These are phyloP conservation scores for Seminavis robusta DNA, from an alignment of 108 stramenopile species.

Conservation along the genomic window DNA sequence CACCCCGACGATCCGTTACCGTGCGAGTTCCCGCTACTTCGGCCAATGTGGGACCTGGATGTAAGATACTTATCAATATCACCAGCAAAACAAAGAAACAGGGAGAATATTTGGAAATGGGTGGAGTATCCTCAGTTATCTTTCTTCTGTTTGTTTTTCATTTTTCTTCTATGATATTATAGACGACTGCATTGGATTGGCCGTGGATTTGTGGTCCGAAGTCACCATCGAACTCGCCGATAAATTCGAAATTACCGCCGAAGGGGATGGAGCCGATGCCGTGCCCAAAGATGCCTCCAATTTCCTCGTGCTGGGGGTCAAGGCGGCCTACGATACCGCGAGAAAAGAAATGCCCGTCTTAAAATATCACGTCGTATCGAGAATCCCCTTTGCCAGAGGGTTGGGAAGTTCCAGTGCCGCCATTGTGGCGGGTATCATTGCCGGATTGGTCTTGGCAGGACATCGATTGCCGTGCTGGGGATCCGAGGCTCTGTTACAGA, in stretches of 20 bases:
- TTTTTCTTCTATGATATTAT: conserved; percentile 2
- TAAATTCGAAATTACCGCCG: conserved; percentile 88
- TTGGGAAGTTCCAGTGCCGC: conserved; percentile 95
- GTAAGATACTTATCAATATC: conserved; percentile 23
- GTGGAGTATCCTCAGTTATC: not conserved
- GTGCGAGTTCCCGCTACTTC: conserved; percentile 98
- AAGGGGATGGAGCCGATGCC: conserved; percentile 83
- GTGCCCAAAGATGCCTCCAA: conserved; percentile 91
- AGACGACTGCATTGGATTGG: conserved; percentile 96
- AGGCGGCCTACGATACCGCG: conserved; percentile 93
- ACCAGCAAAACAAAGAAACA: not conserved
- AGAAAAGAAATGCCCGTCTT: conserved; percentile 90
- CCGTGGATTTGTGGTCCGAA: conserved; percentile 98
- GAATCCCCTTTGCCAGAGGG: conserved; percentile 95
- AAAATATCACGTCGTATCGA: conserved; percentile 86
- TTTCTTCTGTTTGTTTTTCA: not conserved
- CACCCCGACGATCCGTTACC: conserved; percentile 80
- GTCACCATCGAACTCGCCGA: conserved; percentile 89
- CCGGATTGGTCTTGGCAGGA: conserved; percentile 95
- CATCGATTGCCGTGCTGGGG: conserved; percentile 95
- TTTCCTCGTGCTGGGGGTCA: conserved; percentile 87
- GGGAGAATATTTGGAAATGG: not conserved
- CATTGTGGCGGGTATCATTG: conserved; percentile 97
- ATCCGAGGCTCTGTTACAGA: conserved; percentile 92
- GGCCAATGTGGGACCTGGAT: conserved; percentile 98